These are phyloP conservation scores for Trypanosomatidae sp. DNA, from an alignment of 208 protist species.

Conservation along the genomic window DNA sequence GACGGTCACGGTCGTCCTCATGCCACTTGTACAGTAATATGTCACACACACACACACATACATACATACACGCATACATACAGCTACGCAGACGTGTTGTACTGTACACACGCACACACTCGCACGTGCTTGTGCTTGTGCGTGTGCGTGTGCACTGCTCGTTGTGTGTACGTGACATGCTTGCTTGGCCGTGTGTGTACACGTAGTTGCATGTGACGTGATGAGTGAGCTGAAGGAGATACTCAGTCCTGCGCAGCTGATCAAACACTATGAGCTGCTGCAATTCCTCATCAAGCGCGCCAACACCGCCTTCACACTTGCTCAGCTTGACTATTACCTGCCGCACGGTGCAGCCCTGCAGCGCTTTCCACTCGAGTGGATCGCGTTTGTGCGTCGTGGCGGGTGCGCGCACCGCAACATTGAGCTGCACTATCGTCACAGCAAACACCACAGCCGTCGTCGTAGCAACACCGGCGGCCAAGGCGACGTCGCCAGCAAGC, in stretches of 20 bases:
- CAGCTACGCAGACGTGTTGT: background rate
- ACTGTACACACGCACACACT: conserved; percentile 1
- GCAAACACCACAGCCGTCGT: conserved; percentile 1
- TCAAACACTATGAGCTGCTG: conserved; percentile 78
- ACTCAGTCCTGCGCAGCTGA: conserved; percentile 48
- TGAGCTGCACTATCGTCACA: conserved; percentile 17
- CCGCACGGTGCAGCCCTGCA: conserved; percentile 60
- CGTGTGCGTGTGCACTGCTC: background rate
- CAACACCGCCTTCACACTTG: conserved; percentile 51
- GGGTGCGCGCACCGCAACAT: conserved; percentile 49
- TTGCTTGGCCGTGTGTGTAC: background rate
- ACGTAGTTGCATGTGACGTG: background rate
- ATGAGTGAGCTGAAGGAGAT: conserved; percentile 71
- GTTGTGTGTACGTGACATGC: background rate
- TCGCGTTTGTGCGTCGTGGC: conserved; percentile 35
- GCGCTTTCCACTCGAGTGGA: conserved; percentile 66
- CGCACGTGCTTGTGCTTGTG: background rate
- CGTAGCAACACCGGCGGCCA: too few relatives aligned
- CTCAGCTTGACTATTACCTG: conserved; percentile 69
- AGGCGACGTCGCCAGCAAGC: background rate
- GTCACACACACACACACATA: conserved; percentile 1
- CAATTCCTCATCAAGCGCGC: conserved; percentile 58
- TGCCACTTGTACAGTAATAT: conserved; percentile 2
- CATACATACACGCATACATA: conserved; percentile 1
- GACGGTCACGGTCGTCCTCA: conserved; percentile 53